Percentiles rank a stretch among this genome's conserved stretches.
These are phyloP conservation scores for Penicillium sp. DNA, from an alignment of 2,329 filamentous ascomycete genomes.

Conservation along the genomic window DNA sequence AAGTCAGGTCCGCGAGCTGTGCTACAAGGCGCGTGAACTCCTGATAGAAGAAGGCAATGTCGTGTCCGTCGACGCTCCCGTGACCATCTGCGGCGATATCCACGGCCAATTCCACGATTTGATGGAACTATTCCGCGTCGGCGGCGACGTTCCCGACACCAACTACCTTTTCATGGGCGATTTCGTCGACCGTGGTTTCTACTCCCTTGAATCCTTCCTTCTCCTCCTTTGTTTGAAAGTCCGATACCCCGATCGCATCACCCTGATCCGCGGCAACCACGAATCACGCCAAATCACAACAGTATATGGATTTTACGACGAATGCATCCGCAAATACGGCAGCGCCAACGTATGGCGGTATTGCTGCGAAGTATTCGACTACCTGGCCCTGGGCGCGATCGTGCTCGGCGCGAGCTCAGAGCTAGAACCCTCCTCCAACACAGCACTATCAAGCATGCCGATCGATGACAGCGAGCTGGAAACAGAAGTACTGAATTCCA, in stretches of 20 bases:
- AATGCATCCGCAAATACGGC: slow-evolving; percentile 74
- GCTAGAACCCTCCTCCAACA: slow-evolving; percentile 58
- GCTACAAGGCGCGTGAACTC: slow-evolving; percentile 93
- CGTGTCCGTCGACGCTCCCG: slow-evolving; percentile 88
- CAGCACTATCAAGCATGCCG: slow-evolving; percentile 53
- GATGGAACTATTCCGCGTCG: slow-evolving; percentile 94
- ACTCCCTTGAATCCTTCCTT: slow-evolving; percentile 94
- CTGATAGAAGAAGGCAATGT: slow-evolving; percentile 98
- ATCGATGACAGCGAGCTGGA: slow-evolving; percentile 72
- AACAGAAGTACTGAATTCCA: slow-evolving; percentile 87
- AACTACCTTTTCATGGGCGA: slow-evolving; percentile 99
- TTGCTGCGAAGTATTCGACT: slow-evolving; percentile 76
- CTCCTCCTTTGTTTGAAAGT: slow-evolving; percentile 95
- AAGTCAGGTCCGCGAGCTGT: slow-evolving; percentile 90
- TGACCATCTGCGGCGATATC: slow-evolving; percentile 97
- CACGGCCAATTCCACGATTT: slow-evolving; percentile 95
- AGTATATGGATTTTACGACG: slow-evolving; percentile 77
- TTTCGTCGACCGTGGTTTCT: slow-evolving; percentile 97
- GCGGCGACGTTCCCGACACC: slow-evolving; percentile 89
- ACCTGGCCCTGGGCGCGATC: slow-evolving; percentile 70
- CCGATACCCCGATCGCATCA: slow-evolving; percentile 71
- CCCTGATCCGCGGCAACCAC: slow-evolving; percentile 71
- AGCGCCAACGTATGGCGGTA: slow-evolving; percentile 78
- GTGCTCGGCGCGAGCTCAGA: slow-evolving; percentile 77
- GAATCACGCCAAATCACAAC: slow-evolving; percentile 76